Percentiles rank a stretch among this genome's conserved stretches.
Conservation (phyloP, 2,329 filamentous ascomycete genomes). For the Aspergillus calidoustus region DNA sequence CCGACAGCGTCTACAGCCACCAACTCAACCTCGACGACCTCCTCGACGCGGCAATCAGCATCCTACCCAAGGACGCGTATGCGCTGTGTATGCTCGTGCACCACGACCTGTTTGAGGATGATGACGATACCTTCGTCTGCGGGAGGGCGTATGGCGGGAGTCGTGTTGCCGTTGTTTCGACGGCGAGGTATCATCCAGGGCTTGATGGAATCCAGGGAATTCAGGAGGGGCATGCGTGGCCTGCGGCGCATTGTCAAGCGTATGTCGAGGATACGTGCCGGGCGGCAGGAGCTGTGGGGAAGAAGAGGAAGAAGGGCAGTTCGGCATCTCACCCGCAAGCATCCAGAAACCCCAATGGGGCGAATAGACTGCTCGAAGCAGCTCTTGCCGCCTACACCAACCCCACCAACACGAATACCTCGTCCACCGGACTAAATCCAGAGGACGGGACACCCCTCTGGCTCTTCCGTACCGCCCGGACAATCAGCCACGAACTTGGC, state of each 20-base stretch:
- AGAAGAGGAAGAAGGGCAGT: neutral
- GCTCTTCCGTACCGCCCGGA: constrained; percentile 62
- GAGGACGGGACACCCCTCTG: constrained; percentile 49
- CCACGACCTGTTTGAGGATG: constrained; percentile 69
- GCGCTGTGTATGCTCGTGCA: constrained; percentile 61
- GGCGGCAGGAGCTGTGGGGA: constrained; percentile 4
- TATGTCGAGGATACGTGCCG: constrained; percentile 16
- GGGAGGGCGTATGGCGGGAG: constrained; percentile 69
- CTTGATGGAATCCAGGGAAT: constrained; percentile 50
- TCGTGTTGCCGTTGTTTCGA: constrained; percentile 65
- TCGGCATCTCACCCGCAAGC: neutral
- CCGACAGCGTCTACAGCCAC: constrained; percentile 50
- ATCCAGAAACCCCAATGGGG: neutral
- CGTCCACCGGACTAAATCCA: neutral
- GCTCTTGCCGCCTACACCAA: neutral
- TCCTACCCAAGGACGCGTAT: constrained; percentile 63
- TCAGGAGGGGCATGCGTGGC: constrained; percentile 64
- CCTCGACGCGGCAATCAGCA: constrained; percentile 59
- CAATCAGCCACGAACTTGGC: constrained; percentile 67
- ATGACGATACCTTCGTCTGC: constrained; percentile 70
- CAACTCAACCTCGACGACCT: constrained; percentile 64
- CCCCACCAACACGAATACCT: constrained; percentile 8
- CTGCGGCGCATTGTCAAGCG: constrained; percentile 62
- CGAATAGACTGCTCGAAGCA: neutral
- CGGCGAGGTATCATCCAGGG: constrained; percentile 63